Conservation (phyloP, 192 early-diverging fungal species). For the Podila epicladia region DNA sequence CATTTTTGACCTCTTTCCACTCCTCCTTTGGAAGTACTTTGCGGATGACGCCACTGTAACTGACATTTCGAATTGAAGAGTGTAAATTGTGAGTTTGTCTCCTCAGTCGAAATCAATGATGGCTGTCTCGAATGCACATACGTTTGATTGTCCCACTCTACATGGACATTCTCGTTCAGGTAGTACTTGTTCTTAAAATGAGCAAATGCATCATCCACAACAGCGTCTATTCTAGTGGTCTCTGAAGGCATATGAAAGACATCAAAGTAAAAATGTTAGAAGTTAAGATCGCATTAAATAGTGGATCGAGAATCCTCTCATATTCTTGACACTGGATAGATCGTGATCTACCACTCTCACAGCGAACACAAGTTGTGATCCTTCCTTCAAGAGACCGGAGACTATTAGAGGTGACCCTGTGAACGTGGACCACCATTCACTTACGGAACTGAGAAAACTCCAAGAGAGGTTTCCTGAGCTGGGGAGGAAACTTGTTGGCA, state of each 20-base stretch:
- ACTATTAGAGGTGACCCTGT: background rate
- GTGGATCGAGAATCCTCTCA: background rate
- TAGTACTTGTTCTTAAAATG: conserved; percentile 66
- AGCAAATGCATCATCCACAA: conserved; percentile 70
- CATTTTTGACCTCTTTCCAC: conserved; percentile 26
- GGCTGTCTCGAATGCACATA: background rate
- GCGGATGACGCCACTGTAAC: conserved; percentile 55
- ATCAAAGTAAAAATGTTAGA: background rate
- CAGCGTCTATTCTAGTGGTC: conserved; percentile 62
- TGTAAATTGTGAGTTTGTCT: background rate
- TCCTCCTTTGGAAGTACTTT: conserved; percentile 43
- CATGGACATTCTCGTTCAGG: conserved; percentile 63
- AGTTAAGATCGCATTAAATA: background rate
- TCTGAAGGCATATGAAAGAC: conserved; percentile 35
- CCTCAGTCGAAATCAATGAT: background rate
- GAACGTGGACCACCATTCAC: conserved; percentile 5
- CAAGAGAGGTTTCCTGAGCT: conserved; percentile 70
- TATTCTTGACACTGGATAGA: background rate
- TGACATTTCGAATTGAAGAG: conserved; percentile 2
- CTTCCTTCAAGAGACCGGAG: background rate
- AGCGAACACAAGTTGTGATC: background rate
- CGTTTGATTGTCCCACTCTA: conserved; percentile 52
- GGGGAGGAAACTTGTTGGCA: conserved; percentile 72
- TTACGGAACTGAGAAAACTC: conserved; percentile 81
- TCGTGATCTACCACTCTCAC: background rate